phyloP scores from a whole-genome alignment of 2,329 filamentous ascomycete genomes.

The Cytospora paraplurivora region DNA sequence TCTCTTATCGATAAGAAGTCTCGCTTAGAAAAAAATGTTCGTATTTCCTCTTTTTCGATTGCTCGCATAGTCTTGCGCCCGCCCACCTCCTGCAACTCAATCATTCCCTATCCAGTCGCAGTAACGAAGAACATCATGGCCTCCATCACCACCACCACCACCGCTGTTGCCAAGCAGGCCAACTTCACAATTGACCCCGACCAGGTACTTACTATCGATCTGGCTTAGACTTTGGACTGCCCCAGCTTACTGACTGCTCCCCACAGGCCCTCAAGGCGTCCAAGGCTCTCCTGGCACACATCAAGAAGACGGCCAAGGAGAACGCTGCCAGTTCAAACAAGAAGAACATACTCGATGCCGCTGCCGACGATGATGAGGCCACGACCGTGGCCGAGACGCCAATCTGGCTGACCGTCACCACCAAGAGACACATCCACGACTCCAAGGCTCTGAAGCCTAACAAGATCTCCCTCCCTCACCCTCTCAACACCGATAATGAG shows the following conservation, averaged over 20 bases:
- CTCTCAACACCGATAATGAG: conserved; percentile 67
- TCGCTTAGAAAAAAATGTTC: conserved; percentile 24
- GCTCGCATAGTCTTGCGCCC: not conserved
- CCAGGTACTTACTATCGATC: no score
- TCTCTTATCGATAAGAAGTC: conserved; percentile 16
- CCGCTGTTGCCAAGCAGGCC: conserved; percentile 37
- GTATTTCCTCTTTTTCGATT: conserved; percentile 2
- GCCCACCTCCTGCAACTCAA: conserved; percentile 5
- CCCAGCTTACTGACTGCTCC: conserved; percentile 17
- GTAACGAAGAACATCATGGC: conserved; percentile 35
- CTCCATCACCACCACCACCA: conserved; percentile 39
- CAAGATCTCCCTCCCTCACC: conserved; percentile 78
- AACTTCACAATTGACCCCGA: conserved; percentile 41
- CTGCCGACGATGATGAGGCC: conserved; percentile 48
- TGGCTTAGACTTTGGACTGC: not conserved
- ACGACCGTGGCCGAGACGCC: conserved; percentile 49
- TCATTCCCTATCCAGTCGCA: conserved; percentile 4
- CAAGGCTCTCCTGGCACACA: conserved; percentile 63
- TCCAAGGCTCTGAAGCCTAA: conserved; percentile 79
- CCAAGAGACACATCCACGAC: conserved; percentile 69
- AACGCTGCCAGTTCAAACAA: conserved; percentile 50
- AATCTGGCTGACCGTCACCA: conserved; percentile 64
- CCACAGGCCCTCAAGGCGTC: conserved; percentile 62
- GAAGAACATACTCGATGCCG: conserved; percentile 56
- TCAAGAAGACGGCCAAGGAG: conserved; percentile 58